Percentiles rank a stretch among this genome's conserved stretches.
Evolutionary conservation across 257 asterid species (phyloP).

Genomic region (Ilex asprella): DNA sequence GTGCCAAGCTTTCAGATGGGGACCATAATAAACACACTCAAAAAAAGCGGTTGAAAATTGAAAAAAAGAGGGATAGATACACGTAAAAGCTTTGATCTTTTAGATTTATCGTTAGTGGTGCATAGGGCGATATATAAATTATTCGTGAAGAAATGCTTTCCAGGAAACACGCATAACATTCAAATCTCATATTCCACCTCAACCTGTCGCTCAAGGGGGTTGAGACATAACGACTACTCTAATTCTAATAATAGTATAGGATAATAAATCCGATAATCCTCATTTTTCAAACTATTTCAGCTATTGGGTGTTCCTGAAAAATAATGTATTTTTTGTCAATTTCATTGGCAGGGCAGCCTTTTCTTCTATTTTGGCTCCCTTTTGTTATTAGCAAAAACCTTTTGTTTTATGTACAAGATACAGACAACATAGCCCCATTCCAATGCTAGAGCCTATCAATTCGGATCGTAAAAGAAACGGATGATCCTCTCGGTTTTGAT

Average conservation of each 20-base stretch:
- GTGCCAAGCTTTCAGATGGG: conserved; percentile 28
- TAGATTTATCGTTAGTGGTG: not conserved
- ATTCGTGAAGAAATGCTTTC: conserved; percentile 9
- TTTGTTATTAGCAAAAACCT: no score
- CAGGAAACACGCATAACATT: conserved; percentile 16
- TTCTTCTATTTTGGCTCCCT: no score
- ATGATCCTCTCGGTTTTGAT: no score
- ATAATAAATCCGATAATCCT: no score
- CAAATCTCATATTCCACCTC: conserved; percentile 15
- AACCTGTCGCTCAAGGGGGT: conserved; percentile 10
- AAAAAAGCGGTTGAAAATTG: conserved; percentile 8
- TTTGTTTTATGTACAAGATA: no score
- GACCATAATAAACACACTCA: conserved; percentile 28
- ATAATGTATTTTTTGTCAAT: no score
- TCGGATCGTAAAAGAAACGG: no score
- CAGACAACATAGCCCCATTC: no score
- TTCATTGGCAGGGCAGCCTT: no score
- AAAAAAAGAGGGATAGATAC: not conserved
- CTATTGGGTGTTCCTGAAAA: no score
- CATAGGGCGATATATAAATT: not conserved
- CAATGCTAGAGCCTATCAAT: no score
- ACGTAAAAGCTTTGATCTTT: not conserved
- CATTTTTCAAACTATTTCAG: no score
- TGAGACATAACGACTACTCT: conserved; percentile 9
- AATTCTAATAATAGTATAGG: not conserved